Percentiles rank a stretch among this genome's conserved stretches.
These are phyloP conservation scores for Phalaenopsis equestris DNA, from an alignment of 106 monocot genomes.

Conservation along the genomic window DNA sequence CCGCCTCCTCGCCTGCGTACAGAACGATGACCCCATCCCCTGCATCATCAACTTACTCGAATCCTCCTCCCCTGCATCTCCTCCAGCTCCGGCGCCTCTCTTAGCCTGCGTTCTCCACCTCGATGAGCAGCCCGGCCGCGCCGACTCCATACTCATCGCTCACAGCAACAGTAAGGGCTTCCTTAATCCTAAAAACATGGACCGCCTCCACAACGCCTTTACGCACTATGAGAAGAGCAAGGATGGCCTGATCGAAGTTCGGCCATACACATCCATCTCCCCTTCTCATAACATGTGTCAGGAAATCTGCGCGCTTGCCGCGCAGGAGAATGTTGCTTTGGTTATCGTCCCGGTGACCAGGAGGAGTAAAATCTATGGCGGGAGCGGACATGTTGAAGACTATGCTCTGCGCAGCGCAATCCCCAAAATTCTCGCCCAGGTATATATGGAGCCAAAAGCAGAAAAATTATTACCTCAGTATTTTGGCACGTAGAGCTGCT, in stretches of 20 bases:
- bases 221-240: conserved; percentile 21
- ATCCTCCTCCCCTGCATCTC: too few species aligned
- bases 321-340: conserved; percentile 11
- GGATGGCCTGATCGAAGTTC: conserved; percentile 13
- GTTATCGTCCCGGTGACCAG: conserved; percentile 20
- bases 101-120: too few species aligned
- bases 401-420: conserved; percentile 5
- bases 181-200: conserved; percentile 20
- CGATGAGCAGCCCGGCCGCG: too few species aligned
- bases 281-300: conserved; percentile 32
- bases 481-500: too few species aligned
- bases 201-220: conserved; percentile 26
- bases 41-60: too few species aligned
- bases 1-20: too few species aligned
- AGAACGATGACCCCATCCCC: too few species aligned
- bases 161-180: conserved; percentile 30
- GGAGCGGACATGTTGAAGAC: not conserved
- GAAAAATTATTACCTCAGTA: too few species aligned
- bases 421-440: conserved; percentile 6
- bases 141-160: not conserved
- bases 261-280: conserved; percentile 26
- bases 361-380: not conserved
- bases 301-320: conserved; percentile 29
- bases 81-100: not conserved
- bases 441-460: not conserved